Evolutionary conservation across 352 stramenopile species (phyloP), one percentile per base, ranked within the genome.

Genomic region (Phytophthora citricola): DNA sequence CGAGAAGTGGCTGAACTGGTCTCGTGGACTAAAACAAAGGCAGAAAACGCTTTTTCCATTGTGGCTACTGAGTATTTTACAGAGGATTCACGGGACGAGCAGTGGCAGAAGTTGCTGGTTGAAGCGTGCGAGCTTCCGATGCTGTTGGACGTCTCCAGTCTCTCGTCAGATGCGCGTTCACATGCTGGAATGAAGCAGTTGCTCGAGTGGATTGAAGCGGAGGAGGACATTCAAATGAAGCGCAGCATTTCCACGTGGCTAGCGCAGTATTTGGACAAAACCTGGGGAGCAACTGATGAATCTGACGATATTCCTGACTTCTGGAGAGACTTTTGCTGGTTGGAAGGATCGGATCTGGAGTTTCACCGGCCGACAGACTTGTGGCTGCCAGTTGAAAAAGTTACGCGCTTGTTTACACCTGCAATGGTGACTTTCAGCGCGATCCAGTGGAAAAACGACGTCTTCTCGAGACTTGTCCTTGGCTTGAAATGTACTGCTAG

Each of bases 141-240:
- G 17, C 27, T 90, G 9, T 63, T 90, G 31, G 76, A 79, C 36
- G 59, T 62, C 22, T 29, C 12, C 17, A 63, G 32, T 20, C 26
- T 69, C 15, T 56, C n/a, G 15, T 58, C n/a, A 8, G 55, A 82
- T 29, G 6, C 27, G 4, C 59, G 53, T 24, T 66, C 66, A 4
- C 50, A 62, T n/a, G 29, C 61, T 53, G 73, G 58, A 6, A 55
- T 87, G 17, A 43, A 67, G 7, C 45, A 77, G 11, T 24, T 87
- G 9, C 59, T 91, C 17, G 53, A 72, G 54, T 91, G 79, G 85
- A 71, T 91, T 29, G 62, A 79, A 34, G 29, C 17, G 3, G 85
- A 92, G 20, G 6, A 62, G 20, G 55, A 82, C 39, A 7, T 58
- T 5, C 26, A 38, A 4, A 14, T 72, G 3, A 90, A 84, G 29